A percentile compares a stretch with the other conserved stretches of the same genome.
These are phyloP conservation scores for Gaertneriomyces semiglobifer DNA, from an alignment of 192 early-diverging fungal genomes.

Conservation along the genomic window DNA sequence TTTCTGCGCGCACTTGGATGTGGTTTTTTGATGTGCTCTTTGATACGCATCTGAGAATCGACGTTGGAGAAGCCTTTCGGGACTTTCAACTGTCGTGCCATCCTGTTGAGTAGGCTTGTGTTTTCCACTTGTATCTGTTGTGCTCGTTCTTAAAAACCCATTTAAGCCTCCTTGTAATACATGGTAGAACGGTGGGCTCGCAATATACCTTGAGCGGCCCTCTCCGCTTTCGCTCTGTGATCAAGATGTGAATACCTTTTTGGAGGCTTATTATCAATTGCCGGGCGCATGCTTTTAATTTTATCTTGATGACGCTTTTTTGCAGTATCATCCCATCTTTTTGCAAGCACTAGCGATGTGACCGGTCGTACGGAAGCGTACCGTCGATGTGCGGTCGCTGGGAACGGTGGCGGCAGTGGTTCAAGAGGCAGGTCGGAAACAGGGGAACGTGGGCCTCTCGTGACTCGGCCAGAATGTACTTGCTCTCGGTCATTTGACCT, in stretches of 20 bases:
- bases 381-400: constrained; percentile 39
- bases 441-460: no score
- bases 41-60: constrained; percentile 25
- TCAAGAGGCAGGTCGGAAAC: no score
- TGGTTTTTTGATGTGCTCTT: constrained; percentile 28
- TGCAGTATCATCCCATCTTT: constrained; percentile 49
- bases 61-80: constrained; percentile 38
- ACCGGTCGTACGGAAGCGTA: constrained; percentile 42
- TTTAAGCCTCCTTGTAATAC: neutral
- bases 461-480: no score
- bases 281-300: constrained; percentile 43
- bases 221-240: constrained; percentile 29
- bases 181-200: neutral
- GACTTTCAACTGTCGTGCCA: constrained; percentile 39
- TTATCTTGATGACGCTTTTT: constrained; percentile 41
- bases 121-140: constrained; percentile 43
- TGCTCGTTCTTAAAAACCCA: constrained; percentile 26
- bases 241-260: constrained; percentile 40
- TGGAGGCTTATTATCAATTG: constrained; percentile 41
- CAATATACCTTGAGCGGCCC: constrained; percentile 19
- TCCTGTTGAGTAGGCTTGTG: constrained; percentile 43
- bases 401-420: constrained; percentile 36
- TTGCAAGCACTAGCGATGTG: constrained; percentile 45
- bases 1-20: constrained; percentile 29
- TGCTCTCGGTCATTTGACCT: no score